Conservation (phyloP, 2,329 filamentous ascomycete genomes). For the Aspergillus tubingensis region DNA sequence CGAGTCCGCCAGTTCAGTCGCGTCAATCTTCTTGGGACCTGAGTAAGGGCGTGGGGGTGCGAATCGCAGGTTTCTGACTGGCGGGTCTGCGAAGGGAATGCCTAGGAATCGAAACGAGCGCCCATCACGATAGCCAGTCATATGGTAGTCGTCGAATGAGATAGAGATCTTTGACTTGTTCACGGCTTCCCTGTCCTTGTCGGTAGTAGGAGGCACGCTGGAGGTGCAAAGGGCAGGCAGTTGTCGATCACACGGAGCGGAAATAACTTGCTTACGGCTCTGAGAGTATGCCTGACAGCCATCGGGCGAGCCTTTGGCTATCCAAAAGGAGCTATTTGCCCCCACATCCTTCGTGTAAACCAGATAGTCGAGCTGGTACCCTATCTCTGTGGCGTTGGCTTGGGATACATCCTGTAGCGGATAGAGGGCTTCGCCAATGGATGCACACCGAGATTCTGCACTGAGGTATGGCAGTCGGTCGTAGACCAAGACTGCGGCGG, state of each 20-base stretch:
- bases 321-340: conserved; percentile 19
- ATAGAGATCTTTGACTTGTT: conserved; percentile 24
- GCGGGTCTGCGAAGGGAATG: conserved; percentile 52
- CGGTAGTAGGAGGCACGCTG: conserved; percentile 23
- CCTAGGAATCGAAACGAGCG: conserved; percentile 46
- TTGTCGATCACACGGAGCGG: conserved; percentile 16
- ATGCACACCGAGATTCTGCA: conserved; percentile 20
- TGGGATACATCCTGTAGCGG: conserved; percentile 12
- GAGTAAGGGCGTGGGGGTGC: conserved; percentile 36
- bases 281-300: conserved; percentile 24
- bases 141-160: conserved; percentile 16
- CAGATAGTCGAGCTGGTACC: conserved; percentile 30
- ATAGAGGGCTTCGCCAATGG: conserved; percentile 27
- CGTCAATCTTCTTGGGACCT: conserved; percentile 32
- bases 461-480: conserved; percentile 13
- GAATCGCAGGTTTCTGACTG: conserved; percentile 48
- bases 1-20: conserved; percentile 22
- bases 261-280: conserved; percentile 10
- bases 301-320: conserved; percentile 6
- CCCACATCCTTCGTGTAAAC: conserved; percentile 18
- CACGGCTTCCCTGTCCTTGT: conserved; percentile 16
- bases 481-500: conserved; percentile 24
- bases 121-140: conserved; percentile 32
- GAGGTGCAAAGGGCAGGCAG: conserved; percentile 27
- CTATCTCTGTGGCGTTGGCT: conserved; percentile 20